phyloP scores from a whole-genome alignment of 495 filamentous ascomycete species.

The Thozetella sp. region DNA sequence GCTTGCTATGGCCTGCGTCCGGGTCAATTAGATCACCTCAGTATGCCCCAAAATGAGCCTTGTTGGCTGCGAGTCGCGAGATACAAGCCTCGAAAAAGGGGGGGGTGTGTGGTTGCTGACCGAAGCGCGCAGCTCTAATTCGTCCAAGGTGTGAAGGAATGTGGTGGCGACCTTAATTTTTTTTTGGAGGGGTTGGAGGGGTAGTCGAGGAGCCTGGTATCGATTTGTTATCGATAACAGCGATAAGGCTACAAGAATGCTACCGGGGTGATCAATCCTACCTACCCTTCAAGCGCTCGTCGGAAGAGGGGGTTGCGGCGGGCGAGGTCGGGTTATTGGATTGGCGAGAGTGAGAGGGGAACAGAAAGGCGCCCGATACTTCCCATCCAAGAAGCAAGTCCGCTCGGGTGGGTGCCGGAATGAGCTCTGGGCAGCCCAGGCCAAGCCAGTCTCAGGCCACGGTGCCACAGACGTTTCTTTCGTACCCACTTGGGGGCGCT shows the following conservation, averaged over 20 bases:
- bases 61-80: background rate
- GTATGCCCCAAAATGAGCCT: background rate
- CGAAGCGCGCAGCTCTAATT: background rate
- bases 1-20: too few relatives aligned
- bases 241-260: background rate
- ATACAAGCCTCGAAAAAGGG: background rate
- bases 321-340: too few relatives aligned
- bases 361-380: too few relatives aligned
- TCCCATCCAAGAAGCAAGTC: too few relatives aligned
- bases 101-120: background rate
- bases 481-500: background rate
- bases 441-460: too few relatives aligned
- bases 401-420: background rate
- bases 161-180: background rate
- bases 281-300: too few relatives aligned
- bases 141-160: background rate
- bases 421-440: background rate
- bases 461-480: slow-evolving; percentile 1
- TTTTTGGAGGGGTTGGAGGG: background rate
- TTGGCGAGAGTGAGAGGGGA: too few relatives aligned
- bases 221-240: slow-evolving; percentile 9
- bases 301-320: too few relatives aligned
- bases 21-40: background rate
- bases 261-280: too few relatives aligned
- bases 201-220: background rate